These are phyloP conservation scores for Poteriospumella lacustris DNA, from an alignment of 108 stramenopile species.

Conservation along the genomic window DNA sequence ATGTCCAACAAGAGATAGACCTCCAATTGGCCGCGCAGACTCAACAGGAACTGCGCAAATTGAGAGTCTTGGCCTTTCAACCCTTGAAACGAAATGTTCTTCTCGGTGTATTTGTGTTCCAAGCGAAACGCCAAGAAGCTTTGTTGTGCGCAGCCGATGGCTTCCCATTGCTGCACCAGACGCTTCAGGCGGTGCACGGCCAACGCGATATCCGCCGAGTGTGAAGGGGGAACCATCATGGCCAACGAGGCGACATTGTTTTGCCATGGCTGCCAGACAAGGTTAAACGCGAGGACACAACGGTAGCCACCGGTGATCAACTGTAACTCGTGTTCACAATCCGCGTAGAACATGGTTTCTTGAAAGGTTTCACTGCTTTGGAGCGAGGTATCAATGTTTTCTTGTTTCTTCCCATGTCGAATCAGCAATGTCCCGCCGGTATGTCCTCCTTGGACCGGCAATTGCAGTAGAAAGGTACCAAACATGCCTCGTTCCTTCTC, in stretches of 20 bases:
- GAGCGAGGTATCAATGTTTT: not conserved
- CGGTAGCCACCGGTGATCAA: not conserved
- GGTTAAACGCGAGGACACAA: not conserved
- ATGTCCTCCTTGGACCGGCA: conserved; percentile 17
- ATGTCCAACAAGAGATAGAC: not conserved
- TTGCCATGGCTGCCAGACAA: not conserved
- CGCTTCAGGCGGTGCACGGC: not conserved
- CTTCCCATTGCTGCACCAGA: no score
- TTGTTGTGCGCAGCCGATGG: no score
- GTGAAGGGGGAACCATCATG: not conserved
- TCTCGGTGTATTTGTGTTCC: not conserved
- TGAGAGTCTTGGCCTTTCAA: not conserved
- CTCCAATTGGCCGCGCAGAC: not conserved
- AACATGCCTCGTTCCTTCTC: conserved; percentile 33
- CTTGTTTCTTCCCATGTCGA: not conserved
- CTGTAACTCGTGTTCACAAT: not conserved
- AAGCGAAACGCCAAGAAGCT: no score
- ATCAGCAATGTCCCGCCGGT: conserved; percentile 3
- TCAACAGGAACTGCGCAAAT: not conserved
- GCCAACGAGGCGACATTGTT: not conserved
- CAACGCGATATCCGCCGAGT: not conserved
- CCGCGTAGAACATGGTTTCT: not conserved
- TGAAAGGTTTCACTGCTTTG: not conserved
- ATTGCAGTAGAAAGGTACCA: conserved; percentile 24
- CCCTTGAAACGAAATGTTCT: not conserved